Evolutionary conservation across 371 early-diverging fungal species (phyloP), one percentile per base, ranked within the genome.

Genomic region (Apophysomyces elegans): DNA sequence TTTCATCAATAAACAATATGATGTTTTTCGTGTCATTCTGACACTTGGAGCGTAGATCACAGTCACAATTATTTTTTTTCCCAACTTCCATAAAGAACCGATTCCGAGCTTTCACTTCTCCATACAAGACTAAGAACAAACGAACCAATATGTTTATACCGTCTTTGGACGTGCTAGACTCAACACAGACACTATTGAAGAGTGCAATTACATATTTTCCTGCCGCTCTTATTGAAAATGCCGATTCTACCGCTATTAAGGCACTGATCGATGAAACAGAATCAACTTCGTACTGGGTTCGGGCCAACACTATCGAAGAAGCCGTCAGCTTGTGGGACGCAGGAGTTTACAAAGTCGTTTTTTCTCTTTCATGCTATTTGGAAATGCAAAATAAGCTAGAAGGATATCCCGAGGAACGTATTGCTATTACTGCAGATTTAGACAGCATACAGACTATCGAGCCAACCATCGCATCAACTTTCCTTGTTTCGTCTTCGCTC

Each of bases 321-420:
- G 86, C 87, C 62, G 73, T 84, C 57, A 63, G 73, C 18, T 69
- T 86, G 32, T 82, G 89, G 71, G 87, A 89, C 43, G 78, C 80
- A n/a, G 89, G 91, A 63, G 80, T 86, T 9, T 72, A 82, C 63
- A 86, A 87, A 69, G 81, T 86, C 32, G 73, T 89, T 35, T 74
- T 90, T 18, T 71, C 80, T 47, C 65, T 77, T 41, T 66, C 76
- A 35, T 70, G 71, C 14, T 79, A 75, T 64, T 60, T 62, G 7
- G 21, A 67, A 39, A 38, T 65, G 41, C 62, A 70, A 26, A 47
- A 71, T 8, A 74, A 78, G 43, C 65, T 84, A 35, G 56, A 58
- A 8, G 66, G 68, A 43, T 63, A 80, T 66, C 65, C 83, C 21
- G 63, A 74, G n/a, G 78, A 86, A 12, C 80, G 86, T 66, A 68